A percentile compares a stretch with the other conserved stretches of the same genome.
Conservation (phyloP, 768 basidiomycete genomes). For the Pulveroboletus frians region DNA sequence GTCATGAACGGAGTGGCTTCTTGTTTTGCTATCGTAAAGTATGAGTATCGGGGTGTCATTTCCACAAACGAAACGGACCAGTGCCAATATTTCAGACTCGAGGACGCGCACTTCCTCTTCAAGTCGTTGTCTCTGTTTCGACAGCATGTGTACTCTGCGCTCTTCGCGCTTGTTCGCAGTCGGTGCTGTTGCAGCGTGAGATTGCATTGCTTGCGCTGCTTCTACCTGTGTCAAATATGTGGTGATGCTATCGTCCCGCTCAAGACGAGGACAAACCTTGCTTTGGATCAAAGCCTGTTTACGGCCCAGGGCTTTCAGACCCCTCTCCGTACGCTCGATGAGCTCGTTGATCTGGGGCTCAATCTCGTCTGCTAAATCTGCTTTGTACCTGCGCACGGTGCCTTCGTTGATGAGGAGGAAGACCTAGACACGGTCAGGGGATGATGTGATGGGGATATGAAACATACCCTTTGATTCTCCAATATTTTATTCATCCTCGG, state of each 20-base stretch:
- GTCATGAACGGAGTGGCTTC: constrained; percentile 3
- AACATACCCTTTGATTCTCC: constrained; percentile 57
- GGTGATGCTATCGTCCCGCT: neutral
- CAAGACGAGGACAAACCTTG: constrained; percentile 42
- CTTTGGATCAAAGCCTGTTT: constrained; percentile 56
- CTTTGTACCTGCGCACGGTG: constrained; percentile 68
- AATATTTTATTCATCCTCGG: constrained; percentile 66
- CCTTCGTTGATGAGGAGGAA: constrained; percentile 71
- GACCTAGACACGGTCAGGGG: constrained; percentile 41
- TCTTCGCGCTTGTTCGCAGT: constrained; percentile 61
- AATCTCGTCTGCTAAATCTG: constrained; percentile 71
- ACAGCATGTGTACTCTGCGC: constrained; percentile 57
- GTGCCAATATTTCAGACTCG: constrained; percentile 54
- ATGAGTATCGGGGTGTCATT: constrained; percentile 1
- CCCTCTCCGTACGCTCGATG: constrained; percentile 64
- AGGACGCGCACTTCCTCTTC: constrained; percentile 58
- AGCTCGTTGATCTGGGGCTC: constrained; percentile 78
- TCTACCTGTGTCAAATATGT: constrained; percentile 43
- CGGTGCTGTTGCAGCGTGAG: constrained; percentile 43
- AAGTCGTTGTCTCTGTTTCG: constrained; percentile 60
- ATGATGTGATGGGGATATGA: neutral
- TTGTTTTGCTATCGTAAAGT: constrained; percentile 19
- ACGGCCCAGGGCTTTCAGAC: constrained; percentile 55
- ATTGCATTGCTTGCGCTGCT: constrained; percentile 38
- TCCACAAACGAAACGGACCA: constrained; percentile 35